Conservation (phyloP, 2,329 filamentous ascomycete species). For the Cytospora paraplurivora region DNA sequence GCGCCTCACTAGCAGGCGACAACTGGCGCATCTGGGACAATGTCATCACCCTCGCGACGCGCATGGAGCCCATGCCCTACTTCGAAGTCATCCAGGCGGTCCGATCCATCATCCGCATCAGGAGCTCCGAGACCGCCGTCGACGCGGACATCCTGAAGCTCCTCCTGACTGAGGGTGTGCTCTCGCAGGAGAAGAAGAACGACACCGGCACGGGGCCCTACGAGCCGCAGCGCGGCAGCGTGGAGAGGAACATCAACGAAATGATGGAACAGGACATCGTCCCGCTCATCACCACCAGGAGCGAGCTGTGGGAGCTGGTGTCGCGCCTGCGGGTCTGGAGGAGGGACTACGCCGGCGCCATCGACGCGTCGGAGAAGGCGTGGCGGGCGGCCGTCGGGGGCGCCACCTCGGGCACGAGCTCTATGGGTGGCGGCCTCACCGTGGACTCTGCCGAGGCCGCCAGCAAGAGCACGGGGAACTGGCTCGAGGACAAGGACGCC, state of each 20-base stretch:
- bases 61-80: conserved; percentile 74
- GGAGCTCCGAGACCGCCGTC: conserved; percentile 75
- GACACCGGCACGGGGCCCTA: conserved; percentile 37
- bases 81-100: conserved; percentile 76
- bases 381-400: conserved; percentile 73
- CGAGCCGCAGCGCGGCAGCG: conserved; percentile 57
- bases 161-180: conserved; percentile 71
- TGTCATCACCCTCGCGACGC: conserved; percentile 81
- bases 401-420: conserved; percentile 49
- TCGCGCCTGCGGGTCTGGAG: conserved; percentile 74
- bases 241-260: conserved; percentile 64
- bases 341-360: conserved; percentile 67
- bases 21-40: conserved; percentile 98
- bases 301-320: conserved; percentile 76
- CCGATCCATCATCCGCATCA: conserved; percentile 73
- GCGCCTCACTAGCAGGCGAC: conserved; percentile 78
- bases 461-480: conserved; percentile 43
- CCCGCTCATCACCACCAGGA: conserved; percentile 80
- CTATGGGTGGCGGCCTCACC: conserved; percentile 42
- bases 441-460: conserved; percentile 27
- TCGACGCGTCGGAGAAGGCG: conserved; percentile 85
- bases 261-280: conserved; percentile 75
- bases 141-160: conserved; percentile 73
- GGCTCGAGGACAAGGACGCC: conserved; percentile 60
- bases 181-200: conserved; percentile 44